Conservation (phyloP, 2,329 filamentous ascomycete species). For the Colletotrichum abscissum region DNA sequence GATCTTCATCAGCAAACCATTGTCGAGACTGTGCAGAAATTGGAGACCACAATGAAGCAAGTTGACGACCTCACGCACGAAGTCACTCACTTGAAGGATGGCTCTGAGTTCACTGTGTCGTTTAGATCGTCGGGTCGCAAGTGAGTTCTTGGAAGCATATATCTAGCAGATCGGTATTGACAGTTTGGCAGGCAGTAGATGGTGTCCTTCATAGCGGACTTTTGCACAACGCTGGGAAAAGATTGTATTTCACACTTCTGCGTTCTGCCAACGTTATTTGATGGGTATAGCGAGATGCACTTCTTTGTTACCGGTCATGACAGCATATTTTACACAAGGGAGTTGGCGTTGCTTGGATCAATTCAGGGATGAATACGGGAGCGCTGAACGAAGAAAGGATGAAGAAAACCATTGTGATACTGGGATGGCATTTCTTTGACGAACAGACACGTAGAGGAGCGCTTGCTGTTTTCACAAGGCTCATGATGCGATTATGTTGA, state of each 20-base stretch:
- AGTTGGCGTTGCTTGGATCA: no score
- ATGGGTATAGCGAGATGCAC: background rate
- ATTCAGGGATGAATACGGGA: no score
- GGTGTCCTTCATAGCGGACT: background rate
- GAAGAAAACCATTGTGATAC: no score
- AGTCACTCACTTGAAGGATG: background rate
- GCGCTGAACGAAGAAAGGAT: no score
- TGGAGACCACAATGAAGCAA: constrained; percentile 2
- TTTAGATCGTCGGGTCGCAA: constrained; percentile 8
- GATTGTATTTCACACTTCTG: background rate
- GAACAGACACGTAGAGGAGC: no score
- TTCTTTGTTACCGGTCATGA: background rate
- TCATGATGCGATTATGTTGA: background rate
- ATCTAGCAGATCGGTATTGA: background rate
- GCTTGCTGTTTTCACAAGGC: no score
- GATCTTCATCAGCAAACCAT: constrained; percentile 14
- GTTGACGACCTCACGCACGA: background rate
- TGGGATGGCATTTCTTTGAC: no score
- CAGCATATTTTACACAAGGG: no score
- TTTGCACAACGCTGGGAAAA: background rate
- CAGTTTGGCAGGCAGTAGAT: background rate
- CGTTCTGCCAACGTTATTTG: background rate
- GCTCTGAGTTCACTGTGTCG: constrained; percentile 15
- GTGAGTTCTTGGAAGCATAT: background rate
- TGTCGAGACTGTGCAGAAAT: background rate